Conservation (phyloP, 345 rosid species). For the Salix arbutifolia region DNA sequence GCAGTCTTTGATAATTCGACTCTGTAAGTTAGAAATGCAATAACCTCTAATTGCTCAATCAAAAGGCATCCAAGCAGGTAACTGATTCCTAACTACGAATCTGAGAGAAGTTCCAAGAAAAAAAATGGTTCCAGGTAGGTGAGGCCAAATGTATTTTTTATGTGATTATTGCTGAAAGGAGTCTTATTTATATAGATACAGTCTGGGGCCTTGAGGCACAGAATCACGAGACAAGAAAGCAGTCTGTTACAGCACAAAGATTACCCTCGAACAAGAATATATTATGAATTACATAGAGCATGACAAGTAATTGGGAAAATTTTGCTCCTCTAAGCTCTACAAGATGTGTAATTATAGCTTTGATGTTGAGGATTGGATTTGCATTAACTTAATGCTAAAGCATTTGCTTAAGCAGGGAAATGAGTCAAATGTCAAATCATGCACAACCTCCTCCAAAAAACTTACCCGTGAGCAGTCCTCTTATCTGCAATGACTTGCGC, state of each 20-base stretch:
- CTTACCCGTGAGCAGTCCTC: conserved; percentile 21
- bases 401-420: background rate
- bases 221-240: background rate
- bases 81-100: background rate
- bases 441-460: conserved; percentile 27
- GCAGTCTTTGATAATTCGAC: background rate
- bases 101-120: background rate
- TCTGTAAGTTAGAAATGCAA: background rate
- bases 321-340: background rate
- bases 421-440: background rate
- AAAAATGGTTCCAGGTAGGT: background rate
- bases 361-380: background rate
- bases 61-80: background rate
- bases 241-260: background rate
- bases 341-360: background rate
- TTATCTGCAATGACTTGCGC: conserved; percentile 16
- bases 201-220: background rate
- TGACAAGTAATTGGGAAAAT: background rate
- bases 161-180: background rate
- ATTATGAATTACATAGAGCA: background rate
- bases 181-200: background rate
- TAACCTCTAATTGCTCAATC: background rate
- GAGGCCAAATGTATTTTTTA: background rate
- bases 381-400: background rate
- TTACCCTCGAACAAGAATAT: background rate